Evolutionary conservation across 1,284 basidiomycete species (phyloP), one percentile per base, ranked within the genome.

Genomic region (Naganishia liquefaciens): DNA sequence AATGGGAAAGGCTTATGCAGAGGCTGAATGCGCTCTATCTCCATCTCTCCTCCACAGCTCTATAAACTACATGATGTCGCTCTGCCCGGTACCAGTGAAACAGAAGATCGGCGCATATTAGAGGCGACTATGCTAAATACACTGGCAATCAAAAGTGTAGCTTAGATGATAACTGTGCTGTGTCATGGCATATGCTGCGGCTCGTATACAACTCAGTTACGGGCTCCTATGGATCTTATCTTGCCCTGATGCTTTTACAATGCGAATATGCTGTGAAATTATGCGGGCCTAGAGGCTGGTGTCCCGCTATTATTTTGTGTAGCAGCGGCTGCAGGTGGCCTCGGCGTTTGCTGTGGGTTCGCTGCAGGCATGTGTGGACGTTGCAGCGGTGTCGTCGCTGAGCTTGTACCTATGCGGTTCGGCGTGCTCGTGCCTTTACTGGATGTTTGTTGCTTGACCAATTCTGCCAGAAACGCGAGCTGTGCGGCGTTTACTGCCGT

Each of bases 71-170:
- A 84, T 64, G 80, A 76, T 65, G 79, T 80, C 44, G 79, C 69
- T 58, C 76, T 23, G 71, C 79, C 66, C 62, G 17, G 67, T 64
- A 46, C 58, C 5, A 68, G 74, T 27, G 40, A 71, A 6, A 46
- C 60, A 0, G 75, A 74, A 25, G 85, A 87, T 64, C 82, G 78
- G 19, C 68, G 70, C 0, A 71, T 81, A 10, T 77, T 89, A 30
- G 84, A 89, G 73, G 84, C 86, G 62, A 84, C 92, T 37, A 87
- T 89, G 11, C 80, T 84, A 28, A 90, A 88, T 70, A 81, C 85
- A 19, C 88, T 91, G 15, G 90, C 90, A 51, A 88, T 89, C 84
- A 93, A 93, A 77, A 85, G 82, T 55, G 89, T 91, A 55, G 77
- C 75, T 51, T 80, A 69, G 33, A 37, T 9, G 10, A 37, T 37